These are phyloP conservation scores for Candida chilensis DNA, from an alignment of 805 yeast genomes.

Conservation along the genomic window DNA sequence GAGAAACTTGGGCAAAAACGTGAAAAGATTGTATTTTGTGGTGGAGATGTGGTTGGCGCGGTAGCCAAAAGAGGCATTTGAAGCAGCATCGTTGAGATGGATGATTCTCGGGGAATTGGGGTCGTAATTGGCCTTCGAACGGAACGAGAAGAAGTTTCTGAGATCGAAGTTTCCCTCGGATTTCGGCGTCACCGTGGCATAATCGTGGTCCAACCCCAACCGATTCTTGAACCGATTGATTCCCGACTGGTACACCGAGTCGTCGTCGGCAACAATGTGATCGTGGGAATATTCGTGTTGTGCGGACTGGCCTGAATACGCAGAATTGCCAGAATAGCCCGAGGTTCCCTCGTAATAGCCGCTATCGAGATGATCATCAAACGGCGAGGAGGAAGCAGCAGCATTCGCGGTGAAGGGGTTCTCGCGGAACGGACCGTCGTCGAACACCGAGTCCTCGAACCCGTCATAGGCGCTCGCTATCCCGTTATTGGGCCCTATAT, in stretches of 20 bases:
- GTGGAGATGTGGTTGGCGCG: slow-evolving; percentile 86
- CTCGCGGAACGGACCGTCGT: background rate
- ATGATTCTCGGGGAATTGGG: slow-evolving; percentile 57
- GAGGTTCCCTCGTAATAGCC: too few species aligned
- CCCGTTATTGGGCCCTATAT: too few species aligned
- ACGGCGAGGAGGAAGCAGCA: too few species aligned
- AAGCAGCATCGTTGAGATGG: slow-evolving; percentile 50
- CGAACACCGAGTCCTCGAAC: background rate
- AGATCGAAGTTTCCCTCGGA: too few species aligned
- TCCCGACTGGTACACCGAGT: background rate
- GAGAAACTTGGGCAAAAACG: slow-evolving; percentile 88
- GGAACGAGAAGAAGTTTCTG: too few species aligned
- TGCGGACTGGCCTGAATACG: too few species aligned
- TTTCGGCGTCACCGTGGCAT: too few species aligned
- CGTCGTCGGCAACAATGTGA: too few species aligned
- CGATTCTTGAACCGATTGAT: background rate
- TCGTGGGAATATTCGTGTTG: too few species aligned
- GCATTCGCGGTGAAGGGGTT: too few species aligned
- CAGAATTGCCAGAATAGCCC: too few species aligned
- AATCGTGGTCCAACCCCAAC: background rate
- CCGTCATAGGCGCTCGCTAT: background rate
- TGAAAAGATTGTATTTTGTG: slow-evolving; percentile 88
- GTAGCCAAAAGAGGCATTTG: slow-evolving; percentile 49
- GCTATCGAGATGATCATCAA: background rate
- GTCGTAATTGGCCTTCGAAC: too few species aligned